Base-by-base conservation (phyloP, 208 protist genomes). In the Trypanosoma lewisi region DNA sequence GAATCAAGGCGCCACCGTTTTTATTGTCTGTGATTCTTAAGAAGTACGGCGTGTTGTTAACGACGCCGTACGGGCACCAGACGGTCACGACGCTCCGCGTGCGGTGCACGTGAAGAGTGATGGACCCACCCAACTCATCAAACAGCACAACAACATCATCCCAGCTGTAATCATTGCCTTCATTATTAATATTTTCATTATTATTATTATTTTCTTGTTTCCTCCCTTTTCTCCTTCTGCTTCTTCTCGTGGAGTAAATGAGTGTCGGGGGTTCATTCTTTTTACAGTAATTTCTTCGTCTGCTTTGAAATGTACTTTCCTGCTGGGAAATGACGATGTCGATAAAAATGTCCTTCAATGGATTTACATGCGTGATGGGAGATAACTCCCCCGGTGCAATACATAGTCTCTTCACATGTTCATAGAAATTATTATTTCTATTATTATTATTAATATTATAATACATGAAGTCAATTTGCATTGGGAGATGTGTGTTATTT, bases 331-430 rank as follows among this genome's bases (percentile, higher is more conserved):
- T 60, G 9, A 73, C 51, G 1, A 89, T 63, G 23, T 85, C 68
- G 1, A 91, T 63, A 49, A 69, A 88, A 31, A 89, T 67, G 49
- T 89, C 78, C 17, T 78, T 67, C 27, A 89, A 63, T 5, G 84
- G 87, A 64, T 86, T 82, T 27, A 91, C 67, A 56, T 91, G 74
- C 4, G 78, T 85, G 8, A 82, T 75, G 11, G 66, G 69, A 63
- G 76, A 80, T 23, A 59, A 45, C 41, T 52, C 21, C 14, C 67
- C 73, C 8, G 76, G 57, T 5, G 39, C 33, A 31, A 89, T 64
- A 53, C 54, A 54, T 17, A 86, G 37, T 14, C 63, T 75, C 44
- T 49, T 54, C 4, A 89, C 58, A 9, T 51, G 51, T 23, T 81
- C 75, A 65, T 80, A 87, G 33, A 68, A 39, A 45, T 57, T 52